Conservation (phyloP, 352 stramenopile genomes). For the Labyrinthula sp. region DNA sequence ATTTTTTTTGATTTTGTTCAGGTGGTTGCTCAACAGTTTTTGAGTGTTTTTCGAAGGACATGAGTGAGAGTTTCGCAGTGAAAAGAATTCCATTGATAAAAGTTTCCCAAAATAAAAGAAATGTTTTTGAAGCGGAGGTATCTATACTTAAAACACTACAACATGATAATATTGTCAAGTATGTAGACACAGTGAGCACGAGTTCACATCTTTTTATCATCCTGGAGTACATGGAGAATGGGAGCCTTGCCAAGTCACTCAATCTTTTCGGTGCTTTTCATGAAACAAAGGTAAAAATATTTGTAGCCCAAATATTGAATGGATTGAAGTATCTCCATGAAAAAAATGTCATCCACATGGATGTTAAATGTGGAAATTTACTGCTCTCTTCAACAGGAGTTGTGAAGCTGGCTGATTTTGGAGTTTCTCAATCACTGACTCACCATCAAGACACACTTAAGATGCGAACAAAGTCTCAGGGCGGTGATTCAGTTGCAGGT, state of each 20-base stretch:
- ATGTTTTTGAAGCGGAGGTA: conserved; percentile 53
- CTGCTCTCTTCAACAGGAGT: conserved; percentile 64
- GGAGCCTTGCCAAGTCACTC: conserved; percentile 64
- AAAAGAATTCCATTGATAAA: conserved; percentile 38
- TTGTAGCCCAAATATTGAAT: conserved; percentile 64
- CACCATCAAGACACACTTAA: too few relatives aligned
- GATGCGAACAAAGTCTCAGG: conserved; percentile 30
- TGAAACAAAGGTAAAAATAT: conserved; percentile 42
- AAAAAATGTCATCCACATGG: conserved; percentile 64
- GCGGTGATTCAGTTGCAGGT: conserved; percentile 61
- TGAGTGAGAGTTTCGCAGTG: conserved; percentile 37
- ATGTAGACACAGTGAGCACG: conserved; percentile 62
- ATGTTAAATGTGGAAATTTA: conserved; percentile 76
- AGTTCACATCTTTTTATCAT: conserved; percentile 39
- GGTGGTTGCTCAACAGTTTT: conserved; percentile 68
- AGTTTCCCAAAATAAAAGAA: too few relatives aligned
- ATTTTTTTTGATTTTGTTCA: too few relatives aligned
- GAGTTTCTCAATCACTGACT: conserved; percentile 59
- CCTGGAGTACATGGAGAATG: conserved; percentile 72
- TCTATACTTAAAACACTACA: conserved; percentile 69
- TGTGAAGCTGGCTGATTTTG: conserved; percentile 73
- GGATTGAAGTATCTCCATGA: conserved; percentile 64
- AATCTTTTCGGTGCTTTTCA: conserved; percentile 72
- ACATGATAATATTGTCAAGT: conserved; percentile 81
- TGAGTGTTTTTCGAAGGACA: conserved; percentile 45